These are phyloP conservation scores for Camillea tinctor DNA, from an alignment of 2,329 filamentous ascomycete species.

Conservation along the genomic window DNA sequence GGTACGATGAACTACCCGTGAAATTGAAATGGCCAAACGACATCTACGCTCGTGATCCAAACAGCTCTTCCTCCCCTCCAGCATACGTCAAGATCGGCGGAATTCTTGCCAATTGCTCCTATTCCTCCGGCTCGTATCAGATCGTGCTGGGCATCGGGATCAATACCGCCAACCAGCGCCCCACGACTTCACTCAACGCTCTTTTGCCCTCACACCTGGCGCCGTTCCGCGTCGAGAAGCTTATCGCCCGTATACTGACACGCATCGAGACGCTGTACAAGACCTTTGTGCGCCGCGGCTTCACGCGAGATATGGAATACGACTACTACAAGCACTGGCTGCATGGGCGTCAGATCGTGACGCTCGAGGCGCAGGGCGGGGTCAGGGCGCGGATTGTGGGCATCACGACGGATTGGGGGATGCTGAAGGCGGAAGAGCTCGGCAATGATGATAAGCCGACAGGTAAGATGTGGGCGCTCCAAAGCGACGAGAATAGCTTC, in stretches of 20 bases:
- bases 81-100: conserved; percentile 87
- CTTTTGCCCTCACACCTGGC: conserved; percentile 55
- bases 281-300: conserved; percentile 73
- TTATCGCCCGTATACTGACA: conserved; percentile 78
- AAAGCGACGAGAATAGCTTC: conserved; percentile 98
- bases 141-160: conserved; percentile 83
- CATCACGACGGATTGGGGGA: conserved; percentile 88
- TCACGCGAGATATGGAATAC: conserved; percentile 68
- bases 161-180: conserved; percentile 79
- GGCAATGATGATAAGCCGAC: conserved; percentile 70
- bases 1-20: conserved; percentile 73
- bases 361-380: conserved; percentile 77
- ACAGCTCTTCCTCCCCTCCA: conserved; percentile 41
- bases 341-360: conserved; percentile 70
- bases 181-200: conserved; percentile 82
- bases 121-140: conserved; percentile 74
- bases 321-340: conserved; percentile 84
- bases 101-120: conserved; percentile 86
- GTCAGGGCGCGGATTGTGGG: conserved; percentile 75
- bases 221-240: conserved; percentile 70
- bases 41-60: conserved; percentile 73
- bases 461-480: conserved; percentile 77
- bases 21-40: conserved; percentile 98
- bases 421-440: conserved; percentile 82
- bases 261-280: conserved; percentile 75